Evolutionary conservation across 2,329 filamentous ascomycete species (phyloP).

Genomic region (Pseudogymnoascus sp.): DNA sequence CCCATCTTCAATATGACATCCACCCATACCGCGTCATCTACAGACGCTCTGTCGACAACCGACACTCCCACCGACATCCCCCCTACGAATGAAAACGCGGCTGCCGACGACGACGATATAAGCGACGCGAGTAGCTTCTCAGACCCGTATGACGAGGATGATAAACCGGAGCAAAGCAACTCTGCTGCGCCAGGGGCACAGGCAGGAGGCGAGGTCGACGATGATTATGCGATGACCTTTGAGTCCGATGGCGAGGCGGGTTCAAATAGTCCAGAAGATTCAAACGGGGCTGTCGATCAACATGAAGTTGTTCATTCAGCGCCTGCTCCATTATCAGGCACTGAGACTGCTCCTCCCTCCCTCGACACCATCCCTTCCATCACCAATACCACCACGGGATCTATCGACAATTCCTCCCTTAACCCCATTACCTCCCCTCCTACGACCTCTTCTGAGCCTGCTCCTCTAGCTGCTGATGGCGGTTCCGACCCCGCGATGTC

Average conservation of each 20-base stretch:
- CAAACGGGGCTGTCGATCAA: conserved; percentile 24
- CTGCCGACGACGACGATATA: conserved; percentile 16
- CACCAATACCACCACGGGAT: conserved; percentile 9
- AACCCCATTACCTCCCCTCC: conserved; percentile 16
- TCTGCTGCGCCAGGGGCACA: conserved; percentile 13
- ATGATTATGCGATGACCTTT: conserved; percentile 32
- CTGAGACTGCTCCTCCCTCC: conserved; percentile 15
- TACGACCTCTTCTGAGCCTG: conserved; percentile 3
- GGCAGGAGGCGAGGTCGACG: conserved; percentile 21
- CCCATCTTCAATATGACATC: conserved; percentile 61
- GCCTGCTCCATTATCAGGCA: conserved; percentile 20
- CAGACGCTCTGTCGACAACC: conserved; percentile 13
- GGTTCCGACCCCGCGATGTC: conserved; percentile 11
- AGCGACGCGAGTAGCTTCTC: conserved; percentile 26
- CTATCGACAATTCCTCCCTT: conserved; percentile 14
- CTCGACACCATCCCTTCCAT: conserved; percentile 10
- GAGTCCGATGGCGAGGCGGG: conserved; percentile 28
- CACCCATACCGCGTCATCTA: conserved; percentile 41
- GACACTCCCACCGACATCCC: conserved; percentile 15
- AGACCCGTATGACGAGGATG: conserved; percentile 21
- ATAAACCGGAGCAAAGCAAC: conserved; percentile 12
- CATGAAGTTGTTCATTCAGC: conserved; percentile 17
- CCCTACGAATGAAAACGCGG: conserved; percentile 7
- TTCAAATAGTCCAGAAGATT: conserved; percentile 27
- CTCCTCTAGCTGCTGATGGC: conserved; percentile 12